These are phyloP conservation scores for Claviceps sp. DNA, from an alignment of 2,329 filamentous ascomycete species.

Conservation along the genomic window DNA sequence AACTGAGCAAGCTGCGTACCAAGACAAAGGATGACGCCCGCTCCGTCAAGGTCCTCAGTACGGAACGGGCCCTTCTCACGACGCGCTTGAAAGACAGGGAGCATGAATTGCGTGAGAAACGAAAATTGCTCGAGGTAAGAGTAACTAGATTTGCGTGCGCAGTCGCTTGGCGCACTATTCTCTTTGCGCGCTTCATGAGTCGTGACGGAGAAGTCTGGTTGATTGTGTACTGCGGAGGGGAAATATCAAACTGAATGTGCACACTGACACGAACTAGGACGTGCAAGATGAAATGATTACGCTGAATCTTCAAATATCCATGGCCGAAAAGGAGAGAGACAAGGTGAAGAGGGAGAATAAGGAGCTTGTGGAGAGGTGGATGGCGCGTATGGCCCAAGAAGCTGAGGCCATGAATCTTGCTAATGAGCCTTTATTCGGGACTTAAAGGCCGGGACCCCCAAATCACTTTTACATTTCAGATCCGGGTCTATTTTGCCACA, in stretches of 20 bases:
- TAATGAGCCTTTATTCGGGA: slow-evolving; percentile 31
- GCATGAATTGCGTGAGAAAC: slow-evolving; percentile 74
- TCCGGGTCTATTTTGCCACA: too few relatives aligned
- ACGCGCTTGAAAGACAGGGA: slow-evolving; percentile 65
- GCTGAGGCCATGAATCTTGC: slow-evolving; percentile 73
- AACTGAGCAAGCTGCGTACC: slow-evolving; percentile 49
- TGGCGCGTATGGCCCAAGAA: slow-evolving; percentile 74
- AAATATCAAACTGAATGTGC: not conserved
- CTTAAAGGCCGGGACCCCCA: too few relatives aligned
- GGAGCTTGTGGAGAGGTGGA: slow-evolving; percentile 82
- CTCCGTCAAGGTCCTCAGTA: slow-evolving; percentile 46
- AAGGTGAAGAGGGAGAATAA: slow-evolving; percentile 72
- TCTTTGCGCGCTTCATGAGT: too few relatives aligned
- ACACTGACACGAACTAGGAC: slow-evolving; percentile 31
- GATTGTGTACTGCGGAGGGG: not conserved
- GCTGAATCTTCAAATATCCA: slow-evolving; percentile 73
- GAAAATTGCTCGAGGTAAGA: slow-evolving; percentile 60
- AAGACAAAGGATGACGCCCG: slow-evolving; percentile 46
- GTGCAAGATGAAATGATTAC: slow-evolving; percentile 90
- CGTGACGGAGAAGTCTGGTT: too few relatives aligned
- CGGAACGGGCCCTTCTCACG: slow-evolving; percentile 47
- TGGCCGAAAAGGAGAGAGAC: slow-evolving; percentile 64
- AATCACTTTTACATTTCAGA: too few relatives aligned
- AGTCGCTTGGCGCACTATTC: too few relatives aligned
- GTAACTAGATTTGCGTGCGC: not conserved